Base-by-base conservation (phyloP, 192 early-diverging fungal species). In the Gryganskiella cystojenkinii region DNA sequence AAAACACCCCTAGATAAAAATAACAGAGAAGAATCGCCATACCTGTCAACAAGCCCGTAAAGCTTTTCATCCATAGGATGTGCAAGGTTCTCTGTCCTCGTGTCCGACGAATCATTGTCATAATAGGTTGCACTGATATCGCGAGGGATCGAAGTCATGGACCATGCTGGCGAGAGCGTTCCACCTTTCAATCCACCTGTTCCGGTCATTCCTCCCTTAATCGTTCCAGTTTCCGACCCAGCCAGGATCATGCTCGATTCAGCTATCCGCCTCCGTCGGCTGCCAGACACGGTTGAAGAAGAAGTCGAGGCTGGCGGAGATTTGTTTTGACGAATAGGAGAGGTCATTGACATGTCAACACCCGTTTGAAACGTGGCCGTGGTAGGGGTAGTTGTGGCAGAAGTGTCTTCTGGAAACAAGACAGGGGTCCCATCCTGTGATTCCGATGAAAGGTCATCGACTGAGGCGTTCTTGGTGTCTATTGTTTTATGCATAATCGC, bases 81-180 rank as follows among this genome's bases (percentile, higher is more conserved):
- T 22, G 49, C 25, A 11, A 35, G 24, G 37, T 50, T 17, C 14
- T 31, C 19, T 30, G 37, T 45, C 46, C 9, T 27, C 31, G 27
- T 31, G 30, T 65, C 62, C 27, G 31, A 35, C 13, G 25, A 27
- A n/a, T n/a, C 24, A 24, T 42, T 31, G 42, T 28, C 51, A 33
- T 78, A 78, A 15, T n/a, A n/a, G n/a, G 61, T 52, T 14, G 66
- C 53, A 46, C 74, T 78, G 60, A 78, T 78, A 22, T 78, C 74
- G 27, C 74, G 74, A 58, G 74, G 74, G 50, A 78, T 69, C n/a
- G 74, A 78, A 53, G 60, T 54, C 66, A 78, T 64, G 47, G 74
- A 78, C 66, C 74, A 78, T 13, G 74, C 74, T 40, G 74, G 74
- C 19, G 74, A 78, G 5, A 78, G 56, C 1, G 74, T 58, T 17